Percentiles rank a stretch among this genome's conserved stretches.
Conservation (phyloP, 352 stramenopile genomes). For the Phytopythium boreale region DNA sequence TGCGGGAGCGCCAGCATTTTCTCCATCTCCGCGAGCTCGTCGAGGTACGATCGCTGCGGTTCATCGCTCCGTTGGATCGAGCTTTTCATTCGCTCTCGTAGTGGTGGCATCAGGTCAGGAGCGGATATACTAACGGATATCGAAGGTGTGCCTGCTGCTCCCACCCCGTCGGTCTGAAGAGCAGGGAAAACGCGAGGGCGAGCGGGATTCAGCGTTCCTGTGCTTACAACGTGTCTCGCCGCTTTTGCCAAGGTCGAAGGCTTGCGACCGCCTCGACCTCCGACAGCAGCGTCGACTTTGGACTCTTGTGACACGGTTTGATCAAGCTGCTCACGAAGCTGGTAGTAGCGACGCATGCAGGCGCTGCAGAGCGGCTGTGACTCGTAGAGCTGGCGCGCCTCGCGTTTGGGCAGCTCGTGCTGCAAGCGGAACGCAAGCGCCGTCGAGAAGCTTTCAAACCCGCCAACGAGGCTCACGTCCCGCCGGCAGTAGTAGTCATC, state of each 20-base stretch:
- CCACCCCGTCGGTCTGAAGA: not conserved
- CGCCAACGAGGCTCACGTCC: conserved; percentile 44
- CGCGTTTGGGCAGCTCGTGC: conserved; percentile 45
- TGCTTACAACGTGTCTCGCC: not conserved
- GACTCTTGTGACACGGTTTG: conserved; percentile 9
- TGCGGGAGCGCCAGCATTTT: conserved; percentile 24
- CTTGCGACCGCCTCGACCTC: not conserved
- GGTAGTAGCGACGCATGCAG: conserved; percentile 49
- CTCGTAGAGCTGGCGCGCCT: conserved; percentile 55
- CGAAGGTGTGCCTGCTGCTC: not conserved
- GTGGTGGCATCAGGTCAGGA: not conserved
- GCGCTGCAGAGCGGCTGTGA: conserved; percentile 42
- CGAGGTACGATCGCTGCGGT: conserved; percentile 27
- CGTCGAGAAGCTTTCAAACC: conserved; percentile 31
- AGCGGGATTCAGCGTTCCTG: not conserved
- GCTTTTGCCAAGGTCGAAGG: not conserved
- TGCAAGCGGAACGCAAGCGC: conserved; percentile 57
- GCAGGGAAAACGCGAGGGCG: not conserved
- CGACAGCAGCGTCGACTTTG: not conserved
- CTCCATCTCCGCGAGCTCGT: conserved; percentile 57
- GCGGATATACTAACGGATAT: conserved; percentile 2
- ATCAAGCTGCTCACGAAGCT: conserved; percentile 38
- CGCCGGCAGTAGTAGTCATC: conserved; percentile 34
- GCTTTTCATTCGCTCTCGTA: not conserved
- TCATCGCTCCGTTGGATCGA: not conserved